Percentiles rank a stretch among this genome's conserved stretches.
These are phyloP conservation scores for Fusarium setosum DNA, from an alignment of 2,329 filamentous ascomycete species.

Conservation along the genomic window DNA sequence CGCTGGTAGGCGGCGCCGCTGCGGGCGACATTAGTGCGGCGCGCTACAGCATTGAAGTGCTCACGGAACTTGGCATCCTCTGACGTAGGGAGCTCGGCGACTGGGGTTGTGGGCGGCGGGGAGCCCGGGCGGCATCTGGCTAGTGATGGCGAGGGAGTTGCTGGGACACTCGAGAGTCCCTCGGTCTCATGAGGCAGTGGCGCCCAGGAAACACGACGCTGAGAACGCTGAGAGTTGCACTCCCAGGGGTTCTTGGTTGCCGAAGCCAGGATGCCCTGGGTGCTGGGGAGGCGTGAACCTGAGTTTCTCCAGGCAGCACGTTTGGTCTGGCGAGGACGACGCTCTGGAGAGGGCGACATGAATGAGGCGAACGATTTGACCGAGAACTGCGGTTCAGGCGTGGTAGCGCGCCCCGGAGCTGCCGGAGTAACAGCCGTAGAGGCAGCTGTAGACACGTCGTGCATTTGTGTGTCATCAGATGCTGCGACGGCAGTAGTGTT, in stretches of 20 bases:
- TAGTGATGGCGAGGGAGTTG: conserved; percentile 19
- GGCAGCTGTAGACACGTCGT: conserved; percentile 1
- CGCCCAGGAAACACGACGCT: conserved; percentile 53
- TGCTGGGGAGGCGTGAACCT: conserved; percentile 43
- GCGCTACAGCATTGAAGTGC: conserved; percentile 61
- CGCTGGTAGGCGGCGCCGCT: conserved; percentile 30
- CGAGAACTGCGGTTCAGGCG: conserved; percentile 60
- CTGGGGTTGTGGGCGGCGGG: conserved; percentile 55
- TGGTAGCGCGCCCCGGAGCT: conserved; percentile 43
- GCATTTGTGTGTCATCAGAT: conserved; percentile 6
- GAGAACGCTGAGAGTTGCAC: conserved; percentile 29
- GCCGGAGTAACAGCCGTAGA: conserved; percentile 1
- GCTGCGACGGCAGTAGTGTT: not conserved
- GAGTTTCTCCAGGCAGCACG: conserved; percentile 35
- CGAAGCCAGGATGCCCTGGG: conserved; percentile 50
- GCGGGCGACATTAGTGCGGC: conserved; percentile 44
- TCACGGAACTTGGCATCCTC: conserved; percentile 54
- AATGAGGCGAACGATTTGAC: conserved; percentile 65
- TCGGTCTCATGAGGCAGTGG: conserved; percentile 44
- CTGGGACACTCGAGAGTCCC: conserved; percentile 2
- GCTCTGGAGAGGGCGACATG: conserved; percentile 61
- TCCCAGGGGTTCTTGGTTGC: conserved; percentile 50
- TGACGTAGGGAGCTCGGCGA: conserved; percentile 49
- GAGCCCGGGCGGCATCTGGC: conserved; percentile 47
- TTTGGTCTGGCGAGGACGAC: conserved; percentile 28